Percentiles rank a stretch among this genome's conserved stretches.
These are phyloP conservation scores for Amylocarpus encephaloides DNA, from an alignment of 2,329 filamentous ascomycete species.

Conservation along the genomic window DNA sequence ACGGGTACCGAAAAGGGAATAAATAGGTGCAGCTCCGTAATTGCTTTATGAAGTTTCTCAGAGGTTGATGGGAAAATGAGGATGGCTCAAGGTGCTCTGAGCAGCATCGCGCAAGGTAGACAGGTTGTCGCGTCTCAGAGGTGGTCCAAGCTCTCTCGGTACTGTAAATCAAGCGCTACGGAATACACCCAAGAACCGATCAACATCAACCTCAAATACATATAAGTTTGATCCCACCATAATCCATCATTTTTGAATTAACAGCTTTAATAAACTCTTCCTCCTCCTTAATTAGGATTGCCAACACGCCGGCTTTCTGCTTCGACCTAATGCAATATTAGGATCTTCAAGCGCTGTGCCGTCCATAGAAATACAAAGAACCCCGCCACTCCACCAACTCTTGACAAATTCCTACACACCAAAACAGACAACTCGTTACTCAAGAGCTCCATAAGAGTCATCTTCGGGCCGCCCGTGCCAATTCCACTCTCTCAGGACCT, in stretches of 20 bases:
- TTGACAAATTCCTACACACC: constrained; percentile 24
- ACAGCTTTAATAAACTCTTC: not conserved
- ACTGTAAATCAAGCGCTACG: no score
- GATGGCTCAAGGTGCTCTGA: not conserved
- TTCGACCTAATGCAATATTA: no score
- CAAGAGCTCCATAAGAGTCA: no score
- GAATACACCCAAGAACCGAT: no score
- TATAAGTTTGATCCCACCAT: no score
- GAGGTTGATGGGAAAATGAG: constrained; percentile 5
- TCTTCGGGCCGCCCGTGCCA: no score
- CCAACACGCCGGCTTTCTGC: not conserved
- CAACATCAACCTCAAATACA: no score
- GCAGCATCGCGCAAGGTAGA: no score
- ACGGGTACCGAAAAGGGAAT: not conserved
- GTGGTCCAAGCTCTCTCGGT: no score
- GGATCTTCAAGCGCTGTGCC: not conserved
- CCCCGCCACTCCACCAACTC: constrained; percentile 23
- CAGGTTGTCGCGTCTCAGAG: no score
- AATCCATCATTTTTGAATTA: no score
- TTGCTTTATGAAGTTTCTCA: constrained; percentile 11
- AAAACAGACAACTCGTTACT: no score
- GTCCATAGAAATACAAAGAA: constrained; percentile 10
- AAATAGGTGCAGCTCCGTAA: constrained; percentile 1
- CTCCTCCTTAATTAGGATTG: not conserved
- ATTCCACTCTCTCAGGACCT: not conserved